Evolutionary conservation across 371 early-diverging fungal genomes (phyloP), one percentile per base, ranked within the genome.

Genomic region (Basidiobolus meristosporus): DNA sequence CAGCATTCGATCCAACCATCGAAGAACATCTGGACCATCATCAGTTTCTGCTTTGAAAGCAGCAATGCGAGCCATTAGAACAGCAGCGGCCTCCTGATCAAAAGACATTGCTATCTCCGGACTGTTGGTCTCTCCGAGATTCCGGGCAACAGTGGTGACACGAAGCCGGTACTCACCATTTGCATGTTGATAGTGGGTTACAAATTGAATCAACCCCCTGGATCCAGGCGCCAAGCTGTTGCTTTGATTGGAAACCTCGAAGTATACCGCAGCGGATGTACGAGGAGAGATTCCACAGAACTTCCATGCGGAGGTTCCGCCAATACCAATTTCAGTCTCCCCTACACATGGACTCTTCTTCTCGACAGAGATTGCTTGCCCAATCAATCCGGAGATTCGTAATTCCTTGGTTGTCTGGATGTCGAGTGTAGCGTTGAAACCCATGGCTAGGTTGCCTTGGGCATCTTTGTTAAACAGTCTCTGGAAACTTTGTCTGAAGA

Each of bases 21-120:
- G 70, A 48, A 99, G 63, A 7, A 98, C 97, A 60, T 99, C 99
- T 2, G 93, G 86, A 7, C 90, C 92, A 61, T 98, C 98, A 52
- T 99, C 98, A 43, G 87, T 74, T 47, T 97, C 92, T 19, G 90
- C 87, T 67, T 97, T 97, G 65, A 89, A 88, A 10, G 85, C 84
- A 2, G 96, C 93, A 45, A 98, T 92, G 55, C 99, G 85, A 2
- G 99, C 86, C 90, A 98, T 98, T 38, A 97, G 68, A 3, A 98
- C 98, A 4, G 93, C 91, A 1, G 98, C 88, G 0, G 99, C 97
- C 60, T 98, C 99, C 59, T 99, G 98, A 59, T 99, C 99, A 55
- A 99, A 99, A 1, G 88, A 82, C 10, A 68, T 73, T 3, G 81
- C 70, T 38, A 99, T 86, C 38, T 90, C 81, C 26, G 88, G 88